These are phyloP conservation scores for Arabis hirsuta DNA, from an alignment of 345 rosid genomes.

Conservation along the genomic window DNA sequence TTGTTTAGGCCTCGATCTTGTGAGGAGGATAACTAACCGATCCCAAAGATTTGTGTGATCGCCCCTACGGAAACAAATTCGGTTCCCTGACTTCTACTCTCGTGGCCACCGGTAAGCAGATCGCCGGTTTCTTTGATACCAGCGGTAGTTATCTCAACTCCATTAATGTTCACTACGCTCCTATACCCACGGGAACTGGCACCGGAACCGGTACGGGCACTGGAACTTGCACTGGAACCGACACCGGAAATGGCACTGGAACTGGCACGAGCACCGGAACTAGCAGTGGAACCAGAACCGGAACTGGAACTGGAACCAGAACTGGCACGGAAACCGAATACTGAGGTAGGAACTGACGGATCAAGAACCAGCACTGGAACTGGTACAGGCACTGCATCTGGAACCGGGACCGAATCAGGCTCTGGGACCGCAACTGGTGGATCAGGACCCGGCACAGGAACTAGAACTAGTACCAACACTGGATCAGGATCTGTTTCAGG, in stretches of 20 bases:
- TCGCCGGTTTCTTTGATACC: slow-evolving; percentile 39
- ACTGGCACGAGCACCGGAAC: background rate
- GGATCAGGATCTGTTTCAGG: too few species aligned
- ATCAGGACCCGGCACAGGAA: background rate
- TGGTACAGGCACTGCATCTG: background rate
- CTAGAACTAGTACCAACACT: too few species aligned
- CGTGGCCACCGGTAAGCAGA: slow-evolving; percentile 34
- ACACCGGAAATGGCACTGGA: background rate
- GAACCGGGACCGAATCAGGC: background rate
- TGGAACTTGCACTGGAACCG: background rate
- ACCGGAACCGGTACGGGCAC: too few species aligned
- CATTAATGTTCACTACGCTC: slow-evolving; percentile 41
- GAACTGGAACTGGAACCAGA: background rate
- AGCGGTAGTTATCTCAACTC: slow-evolving; percentile 36
- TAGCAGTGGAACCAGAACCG: background rate
- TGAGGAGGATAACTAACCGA: too few species aligned
- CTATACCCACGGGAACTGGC: slow-evolving; percentile 12
- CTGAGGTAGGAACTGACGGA: background rate
- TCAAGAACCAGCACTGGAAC: background rate
- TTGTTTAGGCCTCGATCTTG: too few species aligned
- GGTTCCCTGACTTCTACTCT: slow-evolving; percentile 36
- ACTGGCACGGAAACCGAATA: background rate
- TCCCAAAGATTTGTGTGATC: too few species aligned
- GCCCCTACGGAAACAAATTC: slow-evolving; percentile 39
- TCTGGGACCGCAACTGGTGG: too few species aligned